Evolutionary conservation across 306 rosid species (phyloP).

Genomic region (Cucurbita maxima): DNA sequence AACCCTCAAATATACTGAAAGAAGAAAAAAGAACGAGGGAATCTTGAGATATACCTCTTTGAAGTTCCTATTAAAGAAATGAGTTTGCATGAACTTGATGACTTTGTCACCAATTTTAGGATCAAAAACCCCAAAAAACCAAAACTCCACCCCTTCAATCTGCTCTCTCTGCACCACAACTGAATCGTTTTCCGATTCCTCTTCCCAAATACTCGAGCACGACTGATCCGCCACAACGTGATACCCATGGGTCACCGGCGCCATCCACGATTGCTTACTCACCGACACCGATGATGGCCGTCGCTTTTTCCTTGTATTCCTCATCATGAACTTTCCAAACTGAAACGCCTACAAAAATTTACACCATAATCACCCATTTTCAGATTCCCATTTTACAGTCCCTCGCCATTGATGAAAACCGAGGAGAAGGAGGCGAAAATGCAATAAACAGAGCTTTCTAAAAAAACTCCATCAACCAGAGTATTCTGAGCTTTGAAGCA

Average conservation of each 20-base stretch:
- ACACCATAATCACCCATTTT: not conserved
- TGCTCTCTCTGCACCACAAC: slow-evolving; percentile 69
- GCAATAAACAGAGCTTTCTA: not conserved
- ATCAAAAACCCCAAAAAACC: slow-evolving; percentile 72
- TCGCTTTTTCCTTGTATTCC: slow-evolving; percentile 21
- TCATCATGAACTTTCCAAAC: slow-evolving; percentile 24
- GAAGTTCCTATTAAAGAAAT: slow-evolving; percentile 51
- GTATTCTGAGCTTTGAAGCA: too few relatives aligned
- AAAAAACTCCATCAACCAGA: not conserved
- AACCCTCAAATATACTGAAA: not conserved
- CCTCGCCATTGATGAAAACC: not conserved
- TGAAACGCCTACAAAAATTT: slow-evolving; percentile 21
- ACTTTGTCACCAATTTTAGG: slow-evolving; percentile 42
- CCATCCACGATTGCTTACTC: slow-evolving; percentile 53
- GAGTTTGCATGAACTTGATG: slow-evolving; percentile 49
- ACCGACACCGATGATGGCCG: slow-evolving; percentile 9
- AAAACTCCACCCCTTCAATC: slow-evolving; percentile 39
- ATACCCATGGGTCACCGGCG: slow-evolving; percentile 63
- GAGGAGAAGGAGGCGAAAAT: not conserved
- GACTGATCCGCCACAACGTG: slow-evolving; percentile 23
- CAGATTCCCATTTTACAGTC: not conserved
- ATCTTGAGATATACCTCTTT: slow-evolving; percentile 26
- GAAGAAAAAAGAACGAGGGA: not conserved
- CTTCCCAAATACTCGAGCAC: slow-evolving; percentile 14
- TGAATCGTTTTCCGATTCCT: slow-evolving; percentile 28